Evolutionary conservation across 352 stramenopile genomes (phyloP), one percentile per base, ranked within the genome.

Genomic region (Phytophthora chlamydospora): DNA sequence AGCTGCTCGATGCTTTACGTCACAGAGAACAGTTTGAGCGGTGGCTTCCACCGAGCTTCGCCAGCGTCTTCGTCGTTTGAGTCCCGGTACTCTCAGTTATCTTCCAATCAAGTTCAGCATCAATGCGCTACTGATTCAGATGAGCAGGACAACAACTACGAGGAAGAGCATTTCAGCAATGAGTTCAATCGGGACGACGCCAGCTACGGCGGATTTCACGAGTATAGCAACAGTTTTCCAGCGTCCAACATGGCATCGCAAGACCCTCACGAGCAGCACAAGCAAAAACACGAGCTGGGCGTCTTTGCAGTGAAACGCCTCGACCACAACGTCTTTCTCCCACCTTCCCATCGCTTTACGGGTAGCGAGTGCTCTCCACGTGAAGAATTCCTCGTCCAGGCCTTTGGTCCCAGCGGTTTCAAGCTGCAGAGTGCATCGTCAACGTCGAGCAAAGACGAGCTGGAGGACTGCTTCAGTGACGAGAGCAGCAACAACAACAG

Each of bases 341-440:
- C 62, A 2, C 67, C 59, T 10, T 58, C 56, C 4, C 61, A 71
- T 40, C 59, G 44, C 40, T 58, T 54, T 3, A 41, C 46, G 14
- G 39, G 35, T 16, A 73, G 40, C 16, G 75, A 89, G n/a, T 85
- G 71, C 19, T 88, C 80, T 32, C 83, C 83, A 12, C 75, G 83
- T 0, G 83, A 91, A 62, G 80, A 88, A 34, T 87, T 78, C 47
- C 73, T 91, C 31, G 71, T 91, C n/a, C 83, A 83, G 4, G 83
- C 83, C 6, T 91, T 91, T 49, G 76, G 83, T 8, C 80, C 82
- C 4, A 67, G 67, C 31, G 68, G 76, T 1, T 81, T 91, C 50
- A 85, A 81, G 51, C 49, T 91, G 13, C 63, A 78, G 40, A 47
- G 47, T 29, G 48, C 53, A 13, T 64, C 60, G n/a, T 51, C 65